Evolutionary conservation across 1,284 basidiomycete genomes (phyloP).

Genomic region (Apiotrichum sp.): DNA sequence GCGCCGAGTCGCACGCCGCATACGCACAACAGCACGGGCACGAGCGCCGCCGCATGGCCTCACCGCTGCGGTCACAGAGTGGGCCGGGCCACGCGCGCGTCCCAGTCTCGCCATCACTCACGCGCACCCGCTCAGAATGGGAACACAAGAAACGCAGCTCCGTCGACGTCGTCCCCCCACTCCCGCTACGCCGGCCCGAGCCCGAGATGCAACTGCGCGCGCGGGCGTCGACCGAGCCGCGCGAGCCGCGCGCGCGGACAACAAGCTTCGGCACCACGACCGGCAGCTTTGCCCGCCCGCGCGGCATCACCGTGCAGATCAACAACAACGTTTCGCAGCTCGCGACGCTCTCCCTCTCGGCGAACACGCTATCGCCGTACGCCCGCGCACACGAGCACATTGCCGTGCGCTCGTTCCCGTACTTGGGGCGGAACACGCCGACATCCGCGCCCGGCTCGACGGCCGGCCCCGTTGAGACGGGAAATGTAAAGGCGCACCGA

Average conservation of each 20-base stretch:
- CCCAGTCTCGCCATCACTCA: constrained; percentile 5
- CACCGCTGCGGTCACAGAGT: constrained; percentile 1
- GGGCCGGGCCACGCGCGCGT: not conserved
- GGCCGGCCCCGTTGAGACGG: constrained; percentile 3
- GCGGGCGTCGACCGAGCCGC: not conserved
- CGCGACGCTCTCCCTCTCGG: constrained; percentile 72
- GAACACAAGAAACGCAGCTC: constrained; percentile 10
- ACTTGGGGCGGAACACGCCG: constrained; percentile 31
- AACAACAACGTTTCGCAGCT: constrained; percentile 75
- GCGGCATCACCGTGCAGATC: constrained; percentile 60
- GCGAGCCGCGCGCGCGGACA: constrained; percentile 6
- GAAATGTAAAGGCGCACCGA: constrained; percentile 62
- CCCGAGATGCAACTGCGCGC: not conserved
- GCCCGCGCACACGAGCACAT: constrained; percentile 82
- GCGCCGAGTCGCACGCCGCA: not conserved
- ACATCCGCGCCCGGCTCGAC: constrained; percentile 26
- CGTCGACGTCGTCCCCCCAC: not conserved
- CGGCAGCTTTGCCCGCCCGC: not conserved
- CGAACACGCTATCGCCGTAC: constrained; percentile 86
- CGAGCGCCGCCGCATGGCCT: not conserved
- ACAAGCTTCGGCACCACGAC: constrained; percentile 2
- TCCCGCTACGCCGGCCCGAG: not conserved
- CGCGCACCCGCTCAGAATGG: constrained; percentile 24
- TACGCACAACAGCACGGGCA: constrained; percentile 8
- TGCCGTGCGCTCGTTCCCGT: constrained; percentile 77